Conservation (phyloP, 805 yeast species). For the Hanseniaspora mollemarum region DNA sequence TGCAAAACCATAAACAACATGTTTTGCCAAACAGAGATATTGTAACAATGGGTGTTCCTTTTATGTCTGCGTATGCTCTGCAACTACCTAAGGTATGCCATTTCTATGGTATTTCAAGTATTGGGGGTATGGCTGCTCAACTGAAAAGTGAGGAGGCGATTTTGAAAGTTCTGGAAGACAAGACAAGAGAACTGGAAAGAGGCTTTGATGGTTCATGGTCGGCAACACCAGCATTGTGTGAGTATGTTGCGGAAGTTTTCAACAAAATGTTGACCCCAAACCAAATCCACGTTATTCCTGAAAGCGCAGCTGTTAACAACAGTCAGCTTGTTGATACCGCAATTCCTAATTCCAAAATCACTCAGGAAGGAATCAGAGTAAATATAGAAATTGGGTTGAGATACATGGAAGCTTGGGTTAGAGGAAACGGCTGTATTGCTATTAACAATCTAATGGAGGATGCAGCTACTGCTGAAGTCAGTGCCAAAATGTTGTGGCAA, state of each 20-base stretch:
- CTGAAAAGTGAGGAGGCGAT: conserved; percentile 58
- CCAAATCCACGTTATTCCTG: conserved; percentile 48
- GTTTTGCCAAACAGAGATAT: conserved; percentile 69
- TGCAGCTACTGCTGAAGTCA: conserved; percentile 83
- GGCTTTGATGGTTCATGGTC: conserved; percentile 89
- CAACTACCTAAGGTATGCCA: conserved; percentile 65
- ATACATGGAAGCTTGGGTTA: conserved; percentile 77
- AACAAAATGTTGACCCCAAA: conserved; percentile 75
- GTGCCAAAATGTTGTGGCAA: conserved; percentile 70
- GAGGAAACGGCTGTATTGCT: conserved; percentile 77
- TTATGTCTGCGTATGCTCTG: conserved; percentile 68
- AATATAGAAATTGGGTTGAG: conserved; percentile 66
- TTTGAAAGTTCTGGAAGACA: conserved; percentile 63
- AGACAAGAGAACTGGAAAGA: conserved; percentile 60
- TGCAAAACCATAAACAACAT: conserved; percentile 55
- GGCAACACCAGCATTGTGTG: conserved; percentile 74
- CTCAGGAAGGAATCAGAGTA: conserved; percentile 58
- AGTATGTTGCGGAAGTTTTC: conserved; percentile 61
- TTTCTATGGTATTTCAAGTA: conserved; percentile 69
- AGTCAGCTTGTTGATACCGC: conserved; percentile 51
- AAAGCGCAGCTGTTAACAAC: conserved; percentile 38
- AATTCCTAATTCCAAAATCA: conserved; percentile 51
- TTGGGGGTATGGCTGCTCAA: conserved; percentile 88
- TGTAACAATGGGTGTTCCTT: conserved; percentile 71
- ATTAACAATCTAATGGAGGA: conserved; percentile 80